Conservation (phyloP, 257 asterid genomes). For the Verbena officinalis region DNA sequence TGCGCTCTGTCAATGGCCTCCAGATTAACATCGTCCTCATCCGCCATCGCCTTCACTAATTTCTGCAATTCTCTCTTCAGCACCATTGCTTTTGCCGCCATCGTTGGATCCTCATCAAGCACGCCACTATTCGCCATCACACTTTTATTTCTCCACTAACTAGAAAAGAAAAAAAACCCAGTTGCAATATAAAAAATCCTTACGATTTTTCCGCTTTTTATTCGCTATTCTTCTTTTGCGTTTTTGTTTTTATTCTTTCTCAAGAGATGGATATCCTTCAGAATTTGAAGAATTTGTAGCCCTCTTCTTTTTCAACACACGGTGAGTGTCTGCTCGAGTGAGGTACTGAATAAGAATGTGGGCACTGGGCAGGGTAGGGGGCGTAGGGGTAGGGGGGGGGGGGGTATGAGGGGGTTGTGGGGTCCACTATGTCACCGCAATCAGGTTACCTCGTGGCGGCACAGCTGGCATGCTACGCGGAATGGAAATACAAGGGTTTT, state of each 20-base stretch:
- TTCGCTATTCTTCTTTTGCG: background rate
- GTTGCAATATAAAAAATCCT: background rate
- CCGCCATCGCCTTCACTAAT: slow-evolving; percentile 53
- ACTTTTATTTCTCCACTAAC: background rate
- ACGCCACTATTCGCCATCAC: slow-evolving; percentile 78
- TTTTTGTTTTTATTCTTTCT: background rate
- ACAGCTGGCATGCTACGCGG: slow-evolving; percentile 76
- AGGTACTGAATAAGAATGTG: slow-evolving; percentile 17
- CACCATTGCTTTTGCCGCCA: slow-evolving; percentile 53
- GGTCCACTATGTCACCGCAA: slow-evolving; percentile 23
- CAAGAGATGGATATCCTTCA: background rate
- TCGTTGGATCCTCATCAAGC: slow-evolving; percentile 44
- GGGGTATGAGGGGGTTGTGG: background rate
- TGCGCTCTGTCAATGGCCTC: slow-evolving; percentile 73
- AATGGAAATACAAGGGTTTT: slow-evolving; percentile 4
- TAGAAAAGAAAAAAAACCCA: background rate
- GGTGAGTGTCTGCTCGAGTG: slow-evolving; percentile 9
- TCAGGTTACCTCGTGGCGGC: slow-evolving; percentile 37
- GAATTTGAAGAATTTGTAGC: background rate
- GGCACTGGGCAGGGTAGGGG: background rate
- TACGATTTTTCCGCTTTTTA: background rate
- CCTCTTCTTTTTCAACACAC: background rate
- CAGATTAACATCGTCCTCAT: slow-evolving; percentile 50
- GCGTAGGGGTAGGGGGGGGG: background rate
- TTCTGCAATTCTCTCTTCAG: slow-evolving; percentile 68